Evolutionary conservation across 495 filamentous ascomycete species (phyloP).

Genomic region (Penicillium lividum): DNA sequence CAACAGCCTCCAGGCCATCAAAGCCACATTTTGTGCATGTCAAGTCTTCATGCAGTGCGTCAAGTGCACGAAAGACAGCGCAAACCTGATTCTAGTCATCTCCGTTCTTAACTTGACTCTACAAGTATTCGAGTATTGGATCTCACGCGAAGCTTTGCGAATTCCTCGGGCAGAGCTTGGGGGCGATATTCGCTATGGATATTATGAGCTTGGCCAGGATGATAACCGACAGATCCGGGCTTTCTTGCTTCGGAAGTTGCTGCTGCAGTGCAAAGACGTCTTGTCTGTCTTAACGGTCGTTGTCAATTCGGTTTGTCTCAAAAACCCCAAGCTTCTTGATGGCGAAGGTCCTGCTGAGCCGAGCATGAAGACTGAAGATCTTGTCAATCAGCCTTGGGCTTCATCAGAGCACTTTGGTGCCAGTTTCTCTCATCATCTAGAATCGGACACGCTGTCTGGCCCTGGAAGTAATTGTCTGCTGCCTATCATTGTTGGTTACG

Average conservation of each 20-base stretch:
- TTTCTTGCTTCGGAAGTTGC: constrained; percentile 32
- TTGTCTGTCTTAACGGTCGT: constrained; percentile 28
- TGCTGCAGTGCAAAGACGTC: constrained; percentile 35
- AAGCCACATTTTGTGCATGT: constrained; percentile 35
- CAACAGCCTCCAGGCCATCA: constrained; percentile 39
- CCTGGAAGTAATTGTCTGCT: constrained; percentile 31
- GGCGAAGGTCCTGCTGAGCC: constrained; percentile 11
- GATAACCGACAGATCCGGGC: constrained; percentile 38
- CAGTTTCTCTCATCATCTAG: constrained; percentile 7
- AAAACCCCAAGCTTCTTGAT: constrained; percentile 17
- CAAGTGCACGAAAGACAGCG: constrained; percentile 38
- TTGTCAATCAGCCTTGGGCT: constrained; percentile 12
- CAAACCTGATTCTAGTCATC: constrained; percentile 34
- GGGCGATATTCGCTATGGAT: constrained; percentile 36
- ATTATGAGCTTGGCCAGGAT: constrained; percentile 40
- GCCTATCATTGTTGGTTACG: constrained; percentile 36
- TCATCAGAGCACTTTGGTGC: constrained; percentile 10
- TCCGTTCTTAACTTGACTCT: constrained; percentile 38
- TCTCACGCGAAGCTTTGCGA: constrained; percentile 31
- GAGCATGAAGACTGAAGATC: constrained; percentile 9
- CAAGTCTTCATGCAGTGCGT: constrained; percentile 40
- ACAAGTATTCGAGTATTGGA: constrained; percentile 40
- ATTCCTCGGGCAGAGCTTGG: constrained; percentile 21
- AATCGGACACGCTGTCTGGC: constrained; percentile 6
- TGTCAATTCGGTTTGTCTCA: constrained; percentile 16